A percentile compares a stretch with the other conserved stretches of the same genome.
phyloP scores from a whole-genome alignment of 2,329 filamentous ascomycete species.

The Pseudonectria foliicola region DNA sequence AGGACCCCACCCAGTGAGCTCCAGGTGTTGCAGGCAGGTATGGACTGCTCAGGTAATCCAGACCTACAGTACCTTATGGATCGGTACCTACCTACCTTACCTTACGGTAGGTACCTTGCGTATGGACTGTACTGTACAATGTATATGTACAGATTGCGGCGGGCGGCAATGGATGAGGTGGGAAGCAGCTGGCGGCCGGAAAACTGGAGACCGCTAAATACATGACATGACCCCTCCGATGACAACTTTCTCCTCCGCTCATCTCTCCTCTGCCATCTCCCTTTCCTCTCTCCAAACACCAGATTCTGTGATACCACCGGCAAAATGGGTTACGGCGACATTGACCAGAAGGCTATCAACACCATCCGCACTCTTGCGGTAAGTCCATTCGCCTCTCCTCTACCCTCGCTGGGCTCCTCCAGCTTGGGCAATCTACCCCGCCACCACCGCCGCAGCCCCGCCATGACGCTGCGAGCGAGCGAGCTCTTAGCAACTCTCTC shows the following conservation, averaged over 20 bases:
- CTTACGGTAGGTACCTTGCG: too few relatives aligned
- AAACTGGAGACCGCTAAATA: conserved; percentile 22
- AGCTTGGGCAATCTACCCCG: conserved; percentile 29
- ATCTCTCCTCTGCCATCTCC: conserved; percentile 21
- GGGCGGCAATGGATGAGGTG: too few relatives aligned
- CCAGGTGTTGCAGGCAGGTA: too few relatives aligned
- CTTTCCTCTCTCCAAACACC: conserved; percentile 15
- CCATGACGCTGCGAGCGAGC: conserved; percentile 14
- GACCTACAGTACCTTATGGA: too few relatives aligned
- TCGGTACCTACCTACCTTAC: too few relatives aligned
- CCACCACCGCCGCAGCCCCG: conserved; percentile 21
- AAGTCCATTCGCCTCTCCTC: conserved; percentile 40
- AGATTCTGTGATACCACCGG: conserved; percentile 26
- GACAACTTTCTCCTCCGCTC: conserved; percentile 17
- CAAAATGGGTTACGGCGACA: conserved; percentile 81
- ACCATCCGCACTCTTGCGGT: conserved; percentile 95
- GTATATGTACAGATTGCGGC: too few relatives aligned
- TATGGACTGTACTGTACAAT: too few relatives aligned
- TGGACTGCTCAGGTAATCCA: too few relatives aligned
- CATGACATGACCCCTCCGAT: conserved; percentile 30
- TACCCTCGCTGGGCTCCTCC: conserved; percentile 23
- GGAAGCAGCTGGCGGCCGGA: too few relatives aligned
- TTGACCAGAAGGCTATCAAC: conserved; percentile 91
- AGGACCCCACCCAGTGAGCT: conserved; percentile 16
- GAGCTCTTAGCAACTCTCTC: too few relatives aligned